phyloP scores from a whole-genome alignment of 2,329 filamentous ascomycete species.

The Hypoxylon sp. region DNA sequence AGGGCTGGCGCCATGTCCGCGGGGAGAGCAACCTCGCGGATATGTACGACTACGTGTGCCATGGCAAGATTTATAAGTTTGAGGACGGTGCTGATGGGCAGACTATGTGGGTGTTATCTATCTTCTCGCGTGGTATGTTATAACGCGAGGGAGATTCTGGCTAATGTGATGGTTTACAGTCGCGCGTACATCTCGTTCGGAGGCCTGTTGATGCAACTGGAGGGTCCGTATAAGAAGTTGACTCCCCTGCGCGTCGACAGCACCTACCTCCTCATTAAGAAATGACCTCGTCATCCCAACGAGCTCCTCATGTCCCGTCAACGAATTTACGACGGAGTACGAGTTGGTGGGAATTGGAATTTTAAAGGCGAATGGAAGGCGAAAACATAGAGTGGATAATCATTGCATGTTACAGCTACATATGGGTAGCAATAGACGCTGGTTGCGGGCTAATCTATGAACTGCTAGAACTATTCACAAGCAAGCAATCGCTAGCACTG shows the following conservation, averaged over 20 bases:
- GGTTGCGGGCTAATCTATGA: conserved; percentile 29
- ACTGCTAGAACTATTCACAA: conserved; percentile 25
- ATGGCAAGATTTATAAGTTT: conserved; percentile 91
- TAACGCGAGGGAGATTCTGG: background rate
- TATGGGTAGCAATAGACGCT: conserved; percentile 34
- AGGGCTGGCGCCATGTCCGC: conserved; percentile 84
- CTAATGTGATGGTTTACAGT: conserved; percentile 62
- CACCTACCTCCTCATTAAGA: conserved; percentile 94
- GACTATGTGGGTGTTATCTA: conserved; percentile 85
- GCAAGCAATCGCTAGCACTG: conserved; percentile 4
- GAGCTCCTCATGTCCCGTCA: conserved; percentile 1
- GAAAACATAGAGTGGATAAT: conserved; percentile 27
- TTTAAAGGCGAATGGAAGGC: conserved; percentile 18
- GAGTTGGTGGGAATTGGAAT: conserved; percentile 30
- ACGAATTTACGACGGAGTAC: conserved; percentile 35
- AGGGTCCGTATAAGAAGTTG: conserved; percentile 96
- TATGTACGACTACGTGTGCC: conserved; percentile 88
- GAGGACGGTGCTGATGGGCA: conserved; percentile 84
- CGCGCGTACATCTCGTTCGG: conserved; percentile 96
- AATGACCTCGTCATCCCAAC: conserved; percentile 63
- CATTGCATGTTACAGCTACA: conserved; percentile 32
- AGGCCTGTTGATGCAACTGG: conserved; percentile 88
- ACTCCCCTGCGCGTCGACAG: conserved; percentile 93
- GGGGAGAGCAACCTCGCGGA: conserved; percentile 77
- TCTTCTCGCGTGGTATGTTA: conserved; percentile 7